A percentile compares a stretch with the other conserved stretches of the same genome.
These are phyloP conservation scores for Leccinum pachyderme DNA, from an alignment of 1,284 basidiomycete genomes.

Conservation along the genomic window DNA sequence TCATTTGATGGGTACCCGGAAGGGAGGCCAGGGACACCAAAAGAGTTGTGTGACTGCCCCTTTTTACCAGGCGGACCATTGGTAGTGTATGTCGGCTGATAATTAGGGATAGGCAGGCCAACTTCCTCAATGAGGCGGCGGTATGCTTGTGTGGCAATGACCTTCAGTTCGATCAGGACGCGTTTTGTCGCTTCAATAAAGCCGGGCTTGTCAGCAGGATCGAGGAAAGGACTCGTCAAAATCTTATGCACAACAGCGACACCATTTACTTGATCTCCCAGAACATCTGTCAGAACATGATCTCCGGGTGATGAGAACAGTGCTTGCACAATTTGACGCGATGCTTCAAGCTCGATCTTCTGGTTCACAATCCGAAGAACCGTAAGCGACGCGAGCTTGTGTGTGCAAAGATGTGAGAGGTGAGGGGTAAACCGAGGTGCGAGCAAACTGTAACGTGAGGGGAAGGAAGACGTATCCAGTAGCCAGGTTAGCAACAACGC, in stretches of 20 bases:
- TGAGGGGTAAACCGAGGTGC: constrained; percentile 96
- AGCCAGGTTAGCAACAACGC: constrained; percentile 96
- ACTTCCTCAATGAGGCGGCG: constrained; percentile 91
- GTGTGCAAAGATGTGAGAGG: constrained; percentile 93
- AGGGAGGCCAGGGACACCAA: constrained; percentile 68
- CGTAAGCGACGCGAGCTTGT: constrained; percentile 94
- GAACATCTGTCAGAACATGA: constrained; percentile 88
- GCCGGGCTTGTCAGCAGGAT: constrained; percentile 62
- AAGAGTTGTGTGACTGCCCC: constrained; percentile 53
- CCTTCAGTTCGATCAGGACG: constrained; percentile 85
- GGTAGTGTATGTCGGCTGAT: constrained; percentile 72
- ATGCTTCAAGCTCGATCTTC: constrained; percentile 83
- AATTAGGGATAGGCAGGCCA: constrained; percentile 84
- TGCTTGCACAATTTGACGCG: constrained; percentile 78
- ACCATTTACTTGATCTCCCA: constrained; percentile 94
- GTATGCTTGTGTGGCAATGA: constrained; percentile 90
- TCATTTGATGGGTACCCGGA: constrained; percentile 77
- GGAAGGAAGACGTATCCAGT: constrained; percentile 90
- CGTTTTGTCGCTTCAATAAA: constrained; percentile 87
- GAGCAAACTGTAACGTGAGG: constrained; percentile 88
- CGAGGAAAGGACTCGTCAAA: constrained; percentile 80
- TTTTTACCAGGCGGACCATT: constrained; percentile 70
- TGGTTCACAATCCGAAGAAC: constrained; percentile 93
- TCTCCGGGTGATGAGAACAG: constrained; percentile 84
- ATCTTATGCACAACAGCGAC: constrained; percentile 94